These are phyloP conservation scores for Arthromyces matolae DNA, from an alignment of 768 basidiomycete species.

Conservation along the genomic window DNA sequence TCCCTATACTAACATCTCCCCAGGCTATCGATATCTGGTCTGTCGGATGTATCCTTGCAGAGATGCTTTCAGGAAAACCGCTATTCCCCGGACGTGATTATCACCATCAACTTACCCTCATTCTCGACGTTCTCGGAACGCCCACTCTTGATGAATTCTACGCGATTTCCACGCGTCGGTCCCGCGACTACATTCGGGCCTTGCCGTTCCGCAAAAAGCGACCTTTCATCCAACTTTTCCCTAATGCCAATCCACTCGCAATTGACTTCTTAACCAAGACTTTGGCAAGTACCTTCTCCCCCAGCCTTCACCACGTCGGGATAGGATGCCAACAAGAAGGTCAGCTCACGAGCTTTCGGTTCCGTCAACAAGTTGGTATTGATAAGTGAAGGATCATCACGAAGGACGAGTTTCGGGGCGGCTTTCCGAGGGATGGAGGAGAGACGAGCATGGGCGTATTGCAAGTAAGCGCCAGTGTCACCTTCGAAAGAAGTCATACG, in stretches of 20 bases:
- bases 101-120: constrained; percentile 93
- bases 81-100: constrained; percentile 96
- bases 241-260: constrained; percentile 80
- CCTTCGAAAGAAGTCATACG: constrained; percentile 94
- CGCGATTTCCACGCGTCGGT: constrained; percentile 88
- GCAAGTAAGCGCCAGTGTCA: constrained; percentile 91
- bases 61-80: constrained; percentile 96
- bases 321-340: constrained; percentile 8
- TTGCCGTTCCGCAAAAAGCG: constrained; percentile 88
- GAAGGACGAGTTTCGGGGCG: constrained; percentile 4
- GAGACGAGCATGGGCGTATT: constrained; percentile 94
- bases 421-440: constrained; percentile 43
- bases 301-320: constrained; percentile 9
- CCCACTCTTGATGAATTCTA: constrained; percentile 98
- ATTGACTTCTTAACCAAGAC: constrained; percentile 74
- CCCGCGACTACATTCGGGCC: constrained; percentile 92
- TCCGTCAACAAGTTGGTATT: constrained; percentile 5
- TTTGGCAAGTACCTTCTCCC: constrained; percentile 66
- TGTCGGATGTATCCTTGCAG: constrained; percentile 85
- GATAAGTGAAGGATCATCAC: constrained; percentile 4
- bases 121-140: constrained; percentile 95
- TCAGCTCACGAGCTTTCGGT: constrained; percentile 9
- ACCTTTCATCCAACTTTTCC: constrained; percentile 83
- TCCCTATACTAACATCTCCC: constrained; percentile 3
- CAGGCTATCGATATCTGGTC: constrained; percentile 89